phyloP scores from a whole-genome alignment of 1,284 basidiomycete genomes.

The Ganoderma multipileum region DNA sequence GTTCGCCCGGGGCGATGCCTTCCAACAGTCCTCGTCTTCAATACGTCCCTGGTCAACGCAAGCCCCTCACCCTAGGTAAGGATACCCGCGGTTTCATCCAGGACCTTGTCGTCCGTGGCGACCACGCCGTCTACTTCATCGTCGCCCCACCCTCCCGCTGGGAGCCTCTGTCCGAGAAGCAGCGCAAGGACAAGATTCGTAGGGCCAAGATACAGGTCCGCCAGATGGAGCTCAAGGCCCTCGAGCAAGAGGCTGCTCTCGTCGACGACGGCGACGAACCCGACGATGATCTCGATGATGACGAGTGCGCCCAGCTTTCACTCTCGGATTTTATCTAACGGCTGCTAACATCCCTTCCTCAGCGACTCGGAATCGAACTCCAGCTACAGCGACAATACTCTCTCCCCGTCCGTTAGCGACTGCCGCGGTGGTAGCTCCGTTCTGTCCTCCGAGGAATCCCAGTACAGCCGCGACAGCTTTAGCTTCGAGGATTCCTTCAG shows the following conservation, averaged over 20 bases:
- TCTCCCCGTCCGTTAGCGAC: neutral
- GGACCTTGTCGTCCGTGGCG: neutral
- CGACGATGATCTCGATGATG: neutral
- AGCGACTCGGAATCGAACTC: neutral
- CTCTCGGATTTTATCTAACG: neutral
- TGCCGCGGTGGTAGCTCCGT: neutral
- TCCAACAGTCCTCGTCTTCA: neutral
- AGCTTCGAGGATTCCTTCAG: neutral
- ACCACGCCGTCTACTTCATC: slow-evolving; percentile 6
- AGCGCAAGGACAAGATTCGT: neutral
- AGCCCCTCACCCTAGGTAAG: neutral
- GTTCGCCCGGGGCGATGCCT: neutral
- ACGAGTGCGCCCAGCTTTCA: neutral
- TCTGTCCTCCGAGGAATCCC: neutral
- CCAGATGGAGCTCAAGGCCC: neutral
- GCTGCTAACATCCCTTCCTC: neutral
- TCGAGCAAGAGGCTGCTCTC: neutral
- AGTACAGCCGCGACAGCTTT: neutral
- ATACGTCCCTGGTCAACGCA: neutral
- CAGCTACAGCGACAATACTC: neutral
- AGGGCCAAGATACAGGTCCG: neutral
- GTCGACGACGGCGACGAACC: neutral
- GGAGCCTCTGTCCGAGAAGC: neutral
- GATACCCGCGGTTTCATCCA: slow-evolving; percentile 3
- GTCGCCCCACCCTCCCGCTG: neutral